Evolutionary conservation across 2,329 filamentous ascomycete genomes (phyloP).

Genomic region (Xylariaceae sp.): DNA sequence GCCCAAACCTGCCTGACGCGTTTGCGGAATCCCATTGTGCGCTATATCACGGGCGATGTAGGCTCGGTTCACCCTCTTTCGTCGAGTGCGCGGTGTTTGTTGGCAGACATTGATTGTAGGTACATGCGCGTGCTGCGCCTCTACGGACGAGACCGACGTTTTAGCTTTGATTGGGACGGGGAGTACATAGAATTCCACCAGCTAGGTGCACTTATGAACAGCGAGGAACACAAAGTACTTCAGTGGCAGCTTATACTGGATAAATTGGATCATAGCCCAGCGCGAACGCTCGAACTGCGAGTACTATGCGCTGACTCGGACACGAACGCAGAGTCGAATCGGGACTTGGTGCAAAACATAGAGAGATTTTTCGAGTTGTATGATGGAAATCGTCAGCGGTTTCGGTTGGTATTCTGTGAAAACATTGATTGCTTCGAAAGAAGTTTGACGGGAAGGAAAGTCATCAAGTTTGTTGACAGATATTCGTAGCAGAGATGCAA

Average conservation of each 20-base stretch:
- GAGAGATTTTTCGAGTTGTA: constrained; percentile 7
- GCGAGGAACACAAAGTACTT: constrained; percentile 29
- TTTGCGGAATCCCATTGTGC: constrained; percentile 42
- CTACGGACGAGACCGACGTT: constrained; percentile 39
- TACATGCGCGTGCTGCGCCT: constrained; percentile 37
- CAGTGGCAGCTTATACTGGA: constrained; percentile 43
- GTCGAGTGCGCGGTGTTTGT: constrained; percentile 20
- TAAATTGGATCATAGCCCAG: constrained; percentile 21
- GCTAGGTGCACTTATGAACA: constrained; percentile 26
- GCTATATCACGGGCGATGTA: constrained; percentile 43
- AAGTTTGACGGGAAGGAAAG: constrained; percentile 14
- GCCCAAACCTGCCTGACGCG: constrained; percentile 42
- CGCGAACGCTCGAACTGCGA: constrained; percentile 10
- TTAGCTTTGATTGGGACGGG: constrained; percentile 43
- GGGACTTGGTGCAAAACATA: neutral
- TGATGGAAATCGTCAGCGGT: constrained; percentile 7
- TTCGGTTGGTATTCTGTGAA: constrained; percentile 9
- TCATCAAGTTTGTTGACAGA: constrained; percentile 17
- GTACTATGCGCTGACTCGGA: constrained; percentile 7
- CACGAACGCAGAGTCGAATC: neutral
- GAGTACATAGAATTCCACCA: constrained; percentile 37
- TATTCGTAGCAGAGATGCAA: too few relatives aligned
- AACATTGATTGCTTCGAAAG: constrained; percentile 11
- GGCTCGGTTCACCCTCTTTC: constrained; percentile 39
- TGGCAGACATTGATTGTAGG: constrained; percentile 23